Evolutionary conservation across 495 filamentous ascomycete species (phyloP).

Genomic region (Neurospora sp.): DNA sequence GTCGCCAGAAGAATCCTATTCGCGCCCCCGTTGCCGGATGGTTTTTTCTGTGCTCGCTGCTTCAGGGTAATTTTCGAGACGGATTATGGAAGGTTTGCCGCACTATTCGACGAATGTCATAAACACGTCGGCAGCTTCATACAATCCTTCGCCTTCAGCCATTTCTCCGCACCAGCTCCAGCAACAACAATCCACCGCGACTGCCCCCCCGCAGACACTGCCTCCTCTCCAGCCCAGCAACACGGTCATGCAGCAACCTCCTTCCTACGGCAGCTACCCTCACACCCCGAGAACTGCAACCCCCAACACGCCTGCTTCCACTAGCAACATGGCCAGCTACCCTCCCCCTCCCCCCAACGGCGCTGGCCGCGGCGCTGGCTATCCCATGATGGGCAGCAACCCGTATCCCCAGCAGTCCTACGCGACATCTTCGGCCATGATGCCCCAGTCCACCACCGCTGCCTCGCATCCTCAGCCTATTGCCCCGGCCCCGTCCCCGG

Average conservation of each 20-base stretch:
- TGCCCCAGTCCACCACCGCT: slow-evolving; percentile 54
- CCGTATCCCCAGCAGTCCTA: slow-evolving; percentile 46
- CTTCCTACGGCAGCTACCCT: slow-evolving; percentile 47
- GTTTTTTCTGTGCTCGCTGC: slow-evolving; percentile 17
- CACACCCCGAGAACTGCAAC: slow-evolving; percentile 54
- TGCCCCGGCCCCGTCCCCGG: slow-evolving; percentile 56
- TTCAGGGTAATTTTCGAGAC: slow-evolving; percentile 20
- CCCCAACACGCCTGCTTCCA: slow-evolving; percentile 51
- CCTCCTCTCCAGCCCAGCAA: slow-evolving; percentile 59
- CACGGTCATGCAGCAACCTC: slow-evolving; percentile 47
- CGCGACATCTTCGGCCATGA: slow-evolving; percentile 50
- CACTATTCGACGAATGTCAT: slow-evolving; percentile 27
- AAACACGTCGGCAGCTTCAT: slow-evolving; percentile 28
- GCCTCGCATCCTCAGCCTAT: slow-evolving; percentile 63
- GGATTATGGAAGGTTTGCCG: slow-evolving; percentile 31
- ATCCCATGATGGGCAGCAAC: slow-evolving; percentile 36
- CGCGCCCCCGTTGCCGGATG: slow-evolving; percentile 22
- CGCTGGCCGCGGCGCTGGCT: slow-evolving; percentile 41
- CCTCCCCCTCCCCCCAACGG: slow-evolving; percentile 47
- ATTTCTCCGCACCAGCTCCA: slow-evolving; percentile 18
- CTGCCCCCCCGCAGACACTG: slow-evolving; percentile 56
- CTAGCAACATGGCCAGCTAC: slow-evolving; percentile 50
- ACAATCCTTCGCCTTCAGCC: slow-evolving; percentile 21
- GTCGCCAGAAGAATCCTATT: slow-evolving; percentile 14
- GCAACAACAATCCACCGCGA: slow-evolving; percentile 12